Evolutionary conservation across 2,329 filamentous ascomycete species (phyloP).

Genomic region (Scedosporium boydii): DNA sequence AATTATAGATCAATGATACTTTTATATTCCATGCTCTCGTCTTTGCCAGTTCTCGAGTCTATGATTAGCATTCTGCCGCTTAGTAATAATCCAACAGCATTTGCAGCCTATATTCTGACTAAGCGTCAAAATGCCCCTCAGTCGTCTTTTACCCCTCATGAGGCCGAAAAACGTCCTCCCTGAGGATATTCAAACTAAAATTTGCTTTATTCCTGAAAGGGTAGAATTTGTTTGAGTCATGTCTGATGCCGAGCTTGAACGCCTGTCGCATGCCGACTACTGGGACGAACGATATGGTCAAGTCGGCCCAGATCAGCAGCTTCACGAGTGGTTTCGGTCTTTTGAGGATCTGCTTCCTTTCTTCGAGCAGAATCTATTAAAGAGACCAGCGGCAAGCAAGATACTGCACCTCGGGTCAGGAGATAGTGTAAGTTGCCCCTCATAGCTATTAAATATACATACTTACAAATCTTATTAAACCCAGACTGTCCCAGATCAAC

Average conservation of each 20-base stretch:
- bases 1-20: too few relatives aligned
- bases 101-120: too few relatives aligned
- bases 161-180: too few relatives aligned
- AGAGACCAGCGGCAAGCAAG: constrained; percentile 17
- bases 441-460: neutral
- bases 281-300: constrained; percentile 40
- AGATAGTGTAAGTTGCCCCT: constrained; percentile 36
- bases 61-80: too few relatives aligned
- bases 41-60: too few relatives aligned
- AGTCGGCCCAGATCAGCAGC: constrained; percentile 25
- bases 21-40: too few relatives aligned
- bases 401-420: constrained; percentile 50
- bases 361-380: constrained; percentile 32
- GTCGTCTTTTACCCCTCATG: too few relatives aligned
- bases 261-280: constrained; percentile 23
- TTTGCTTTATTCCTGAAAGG: too few relatives aligned
- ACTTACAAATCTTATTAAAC: constrained; percentile 5
- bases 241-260: neutral
- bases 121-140: too few relatives aligned
- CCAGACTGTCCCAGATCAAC: constrained; percentile 41
- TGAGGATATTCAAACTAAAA: too few relatives aligned
- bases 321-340: constrained; percentile 45
- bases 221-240: neutral
- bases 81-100: too few relatives aligned
- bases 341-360: constrained; percentile 39